Evolutionary conservation across 176 grass and related monocot species (phyloP), one percentile per base, ranked within the genome.

Genomic region (Dactylis glomerata): DNA sequence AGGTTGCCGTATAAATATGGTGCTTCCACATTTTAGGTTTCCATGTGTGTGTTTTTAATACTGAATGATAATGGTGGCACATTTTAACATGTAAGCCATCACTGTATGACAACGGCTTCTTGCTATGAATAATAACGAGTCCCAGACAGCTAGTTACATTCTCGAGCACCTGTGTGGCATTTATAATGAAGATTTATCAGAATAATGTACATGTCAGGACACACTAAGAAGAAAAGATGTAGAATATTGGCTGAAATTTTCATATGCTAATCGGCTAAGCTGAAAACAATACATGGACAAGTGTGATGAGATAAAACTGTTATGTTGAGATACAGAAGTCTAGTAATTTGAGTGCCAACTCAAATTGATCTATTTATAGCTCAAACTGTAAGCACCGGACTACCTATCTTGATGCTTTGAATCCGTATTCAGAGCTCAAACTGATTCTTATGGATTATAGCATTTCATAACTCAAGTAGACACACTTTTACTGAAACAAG

Each of bases 141-240:
- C 62, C 31, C 62, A 66, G 28, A 66, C 62, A 66, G 31, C 15
- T 34, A 45, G 5, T 30, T 30, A 45, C 40, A 72, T 27, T n/a
- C 68, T 72, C 2, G 40, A 26, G 40, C 41, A 65, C 62, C 28
- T 42, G 32, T 33, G 5, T 72, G 49, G 17, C 10, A 27, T 38
- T 72, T 59, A 54, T 27, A 75, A 12, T 14, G 27, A 84, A 80
- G 57, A 67, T 46, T 67, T 61, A 55, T 74, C 27, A 52, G 30
- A 83, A 73, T 33, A 40, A 20, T 45, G 42, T 67, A 80, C 16
- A 74, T 45, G 26, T 20, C 62, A 4, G 56, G 24, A 23, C 23
- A 30, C 13, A 41, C 46, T 27, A 46, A 44, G 10, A 24, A 32
- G 76, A 66, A 38, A 7, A 20, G 6, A 55, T 19, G 1, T 30